Conservation (phyloP, 2,329 filamentous ascomycete species). For the Chaetomiaceae sp. region DNA sequence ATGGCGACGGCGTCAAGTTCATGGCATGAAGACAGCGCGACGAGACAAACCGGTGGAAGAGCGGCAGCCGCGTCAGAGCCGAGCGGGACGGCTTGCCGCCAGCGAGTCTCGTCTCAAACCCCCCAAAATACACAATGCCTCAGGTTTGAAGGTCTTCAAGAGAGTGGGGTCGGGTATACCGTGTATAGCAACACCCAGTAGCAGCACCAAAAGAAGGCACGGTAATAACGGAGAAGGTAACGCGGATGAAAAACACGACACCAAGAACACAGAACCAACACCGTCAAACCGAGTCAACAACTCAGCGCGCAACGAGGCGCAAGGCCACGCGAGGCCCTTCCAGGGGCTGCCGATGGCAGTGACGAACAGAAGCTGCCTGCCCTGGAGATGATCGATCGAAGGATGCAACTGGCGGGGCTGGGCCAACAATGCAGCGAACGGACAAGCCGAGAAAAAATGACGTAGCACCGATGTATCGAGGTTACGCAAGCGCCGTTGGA, state of each 20-base stretch:
- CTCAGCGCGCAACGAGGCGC: too few relatives aligned
- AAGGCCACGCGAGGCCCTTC: too few relatives aligned
- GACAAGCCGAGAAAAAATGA: background rate
- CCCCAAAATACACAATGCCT: background rate
- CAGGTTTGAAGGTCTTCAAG: background rate
- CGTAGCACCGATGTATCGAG: background rate
- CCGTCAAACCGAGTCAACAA: too few relatives aligned
- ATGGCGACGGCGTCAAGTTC: slow-evolving; percentile 35
- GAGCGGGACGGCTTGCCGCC: background rate
- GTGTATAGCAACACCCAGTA: too few relatives aligned
- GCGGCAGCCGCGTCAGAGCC: background rate
- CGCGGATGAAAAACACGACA: background rate
- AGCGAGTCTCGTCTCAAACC: background rate
- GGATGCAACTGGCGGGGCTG: too few relatives aligned
- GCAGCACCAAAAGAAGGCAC: background rate
- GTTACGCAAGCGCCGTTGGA: background rate
- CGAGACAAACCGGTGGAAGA: background rate
- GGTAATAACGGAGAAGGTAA: background rate
- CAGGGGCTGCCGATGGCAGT: too few relatives aligned
- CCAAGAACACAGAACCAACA: too few relatives aligned
- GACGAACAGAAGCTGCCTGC: too few relatives aligned
- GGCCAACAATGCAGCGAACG: background rate
- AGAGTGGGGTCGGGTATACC: too few relatives aligned
- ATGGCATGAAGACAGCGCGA: too few relatives aligned
- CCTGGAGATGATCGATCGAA: too few relatives aligned